phyloP scores from a whole-genome alignment of 202 grass and related monocot genomes.

The Carex sylvatica region DNA sequence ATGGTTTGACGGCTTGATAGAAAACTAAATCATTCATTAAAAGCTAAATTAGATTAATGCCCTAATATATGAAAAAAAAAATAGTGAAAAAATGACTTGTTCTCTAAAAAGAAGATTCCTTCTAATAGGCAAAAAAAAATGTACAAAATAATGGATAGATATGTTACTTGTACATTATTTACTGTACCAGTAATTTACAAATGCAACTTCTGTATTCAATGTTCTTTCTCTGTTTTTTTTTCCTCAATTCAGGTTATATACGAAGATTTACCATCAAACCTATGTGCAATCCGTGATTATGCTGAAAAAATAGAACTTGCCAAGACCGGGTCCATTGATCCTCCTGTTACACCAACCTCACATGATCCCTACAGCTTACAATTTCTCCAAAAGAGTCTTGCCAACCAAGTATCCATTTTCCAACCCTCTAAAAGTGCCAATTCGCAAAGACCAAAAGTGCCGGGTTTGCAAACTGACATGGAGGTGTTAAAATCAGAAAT shows the following conservation, averaged over 20 bases:
- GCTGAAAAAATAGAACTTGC: constrained; percentile 57
- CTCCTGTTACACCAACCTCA: not conserved
- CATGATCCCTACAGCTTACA: constrained; percentile 28
- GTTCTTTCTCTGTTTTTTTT: not conserved
- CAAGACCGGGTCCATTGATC: constrained; percentile 19
- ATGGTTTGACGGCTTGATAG: not conserved
- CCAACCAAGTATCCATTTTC: constrained; percentile 34
- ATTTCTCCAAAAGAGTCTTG: constrained; percentile 28
- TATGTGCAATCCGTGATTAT: constrained; percentile 93
- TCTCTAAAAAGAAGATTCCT: not conserved
- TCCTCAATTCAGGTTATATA: constrained; percentile 77
- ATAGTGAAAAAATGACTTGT: not conserved
- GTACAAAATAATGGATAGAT: not conserved
- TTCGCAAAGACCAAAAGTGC: constrained; percentile 68
- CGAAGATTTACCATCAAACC: constrained; percentile 94
- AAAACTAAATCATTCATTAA: not conserved
- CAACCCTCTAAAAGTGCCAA: constrained; percentile 31
- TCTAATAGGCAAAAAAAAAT: not conserved
- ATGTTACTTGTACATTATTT: not conserved
- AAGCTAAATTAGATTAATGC: not conserved
- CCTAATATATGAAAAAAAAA: not conserved
- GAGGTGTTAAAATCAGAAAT: constrained; percentile 77
- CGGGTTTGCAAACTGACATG: constrained; percentile 72
- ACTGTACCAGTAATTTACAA: not conserved
- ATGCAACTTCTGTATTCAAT: not conserved